phyloP scores from a whole-genome alignment of 192 early-diverging fungal genomes.

The Backusella tarrabulga region DNA sequence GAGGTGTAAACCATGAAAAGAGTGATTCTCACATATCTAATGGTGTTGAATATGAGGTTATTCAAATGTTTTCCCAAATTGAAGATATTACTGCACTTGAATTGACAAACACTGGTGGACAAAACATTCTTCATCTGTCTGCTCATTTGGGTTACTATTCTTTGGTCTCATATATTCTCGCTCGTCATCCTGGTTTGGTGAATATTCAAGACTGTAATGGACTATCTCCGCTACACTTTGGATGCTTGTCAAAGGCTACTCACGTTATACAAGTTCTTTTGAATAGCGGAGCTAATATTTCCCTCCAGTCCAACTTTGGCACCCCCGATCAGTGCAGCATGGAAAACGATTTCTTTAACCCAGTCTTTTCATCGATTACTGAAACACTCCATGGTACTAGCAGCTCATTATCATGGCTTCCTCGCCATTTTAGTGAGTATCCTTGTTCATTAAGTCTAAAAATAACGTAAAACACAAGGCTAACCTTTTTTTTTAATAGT shows the following conservation, averaged over 20 bases:
- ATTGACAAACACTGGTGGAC: constrained; percentile 39
- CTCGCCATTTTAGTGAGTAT: not conserved
- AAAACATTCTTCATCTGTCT: constrained; percentile 65
- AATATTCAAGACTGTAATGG: constrained; percentile 64
- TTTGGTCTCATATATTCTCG: not conserved
- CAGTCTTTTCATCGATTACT: not conserved
- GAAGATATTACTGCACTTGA: not conserved
- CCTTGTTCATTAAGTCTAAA: not conserved
- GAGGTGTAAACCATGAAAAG: not conserved
- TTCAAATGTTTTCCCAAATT: not conserved
- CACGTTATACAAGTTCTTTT: constrained; percentile 55
- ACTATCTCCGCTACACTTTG: constrained; percentile 71
- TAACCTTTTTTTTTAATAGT: not conserved
- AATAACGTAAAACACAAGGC: not conserved
- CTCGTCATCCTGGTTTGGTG: constrained; percentile 19
- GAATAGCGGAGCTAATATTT: constrained; percentile 34
- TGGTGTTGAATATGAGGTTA: not conserved
- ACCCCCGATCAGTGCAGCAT: not conserved
- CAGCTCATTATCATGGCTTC: not conserved
- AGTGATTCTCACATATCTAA: not conserved
- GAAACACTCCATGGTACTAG: not conserved
- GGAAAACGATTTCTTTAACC: not conserved
- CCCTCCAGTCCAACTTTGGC: not conserved
- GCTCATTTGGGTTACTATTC: constrained; percentile 12
- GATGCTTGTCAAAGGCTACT: constrained; percentile 49